Evolutionary conservation across 257 asterid genomes (phyloP).

Genomic region (Jacaranda copaia): DNA sequence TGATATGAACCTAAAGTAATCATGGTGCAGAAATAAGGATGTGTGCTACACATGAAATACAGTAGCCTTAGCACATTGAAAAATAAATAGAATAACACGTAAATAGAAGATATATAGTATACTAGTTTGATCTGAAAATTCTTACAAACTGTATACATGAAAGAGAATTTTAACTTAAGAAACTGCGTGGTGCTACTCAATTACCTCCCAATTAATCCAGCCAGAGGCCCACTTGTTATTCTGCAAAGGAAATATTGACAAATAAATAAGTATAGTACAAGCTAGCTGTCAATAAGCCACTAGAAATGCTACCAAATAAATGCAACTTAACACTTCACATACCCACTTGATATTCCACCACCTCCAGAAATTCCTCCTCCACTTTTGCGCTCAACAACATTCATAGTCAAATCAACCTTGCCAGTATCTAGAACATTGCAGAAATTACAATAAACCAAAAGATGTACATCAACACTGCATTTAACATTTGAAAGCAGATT

Average conservation of each 20-base stretch:
- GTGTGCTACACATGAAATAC: not conserved
- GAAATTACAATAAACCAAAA: conserved; percentile 27
- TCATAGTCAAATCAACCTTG: conserved; percentile 92
- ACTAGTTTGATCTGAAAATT: conserved; percentile 28
- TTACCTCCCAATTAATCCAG: conserved; percentile 98
- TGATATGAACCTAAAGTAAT: conserved; percentile 22
- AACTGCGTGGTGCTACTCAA: conserved; percentile 10
- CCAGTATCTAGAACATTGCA: conserved; percentile 64
- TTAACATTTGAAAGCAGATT: conserved; percentile 28
- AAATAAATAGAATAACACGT: not conserved
- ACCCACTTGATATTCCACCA: conserved; percentile 99
- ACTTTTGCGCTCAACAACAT: conserved; percentile 93
- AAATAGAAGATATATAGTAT: not conserved
- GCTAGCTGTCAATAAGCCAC: conserved; percentile 8
- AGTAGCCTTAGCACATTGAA: conserved; percentile 16
- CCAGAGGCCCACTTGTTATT: conserved; percentile 94
- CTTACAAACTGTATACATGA: not conserved
- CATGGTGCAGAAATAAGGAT: conserved; percentile 21
- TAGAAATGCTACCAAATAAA: conserved; percentile 22
- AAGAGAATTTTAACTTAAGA: not conserved
- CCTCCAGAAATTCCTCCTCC: conserved; percentile 95
- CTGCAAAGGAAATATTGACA: conserved; percentile 51
- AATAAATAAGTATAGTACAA: conserved; percentile 26
- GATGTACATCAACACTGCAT: conserved; percentile 22
- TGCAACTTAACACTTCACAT: conserved; percentile 44